These are phyloP conservation scores for Secale cereale DNA, from an alignment of 176 grass and related monocot genomes.

Conservation along the genomic window DNA sequence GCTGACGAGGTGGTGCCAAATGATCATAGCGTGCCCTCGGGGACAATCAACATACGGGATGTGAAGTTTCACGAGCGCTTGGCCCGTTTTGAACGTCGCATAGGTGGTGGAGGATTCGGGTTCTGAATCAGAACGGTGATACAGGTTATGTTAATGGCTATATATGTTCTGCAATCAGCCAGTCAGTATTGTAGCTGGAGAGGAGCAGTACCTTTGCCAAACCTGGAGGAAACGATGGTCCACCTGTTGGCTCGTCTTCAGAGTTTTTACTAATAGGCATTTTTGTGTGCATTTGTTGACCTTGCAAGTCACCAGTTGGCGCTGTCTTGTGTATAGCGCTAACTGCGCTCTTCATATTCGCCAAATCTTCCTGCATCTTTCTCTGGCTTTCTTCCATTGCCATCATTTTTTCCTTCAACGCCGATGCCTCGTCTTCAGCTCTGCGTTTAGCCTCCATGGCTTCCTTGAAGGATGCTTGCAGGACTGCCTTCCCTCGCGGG, in stretches of 20 bases:
- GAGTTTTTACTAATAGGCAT: neutral
- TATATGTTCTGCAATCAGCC: neutral
- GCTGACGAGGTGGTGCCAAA: neutral
- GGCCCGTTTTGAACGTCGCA: neutral
- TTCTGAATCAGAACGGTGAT: neutral
- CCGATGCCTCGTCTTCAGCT: constrained; percentile 42
- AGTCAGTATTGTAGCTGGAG: neutral
- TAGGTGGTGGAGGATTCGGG: neutral
- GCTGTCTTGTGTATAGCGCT: constrained; percentile 1
- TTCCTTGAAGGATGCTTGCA: constrained; percentile 32
- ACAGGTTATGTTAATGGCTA: neutral
- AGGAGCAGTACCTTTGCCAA: neutral
- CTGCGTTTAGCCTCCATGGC: constrained; percentile 47
- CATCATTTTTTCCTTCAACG: constrained; percentile 49
- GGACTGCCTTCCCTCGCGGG: neutral
- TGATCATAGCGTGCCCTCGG: neutral
- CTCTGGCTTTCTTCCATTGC: constrained; percentile 48
- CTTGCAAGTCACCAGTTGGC: neutral
- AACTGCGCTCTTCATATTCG: constrained; percentile 18
- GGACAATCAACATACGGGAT: neutral
- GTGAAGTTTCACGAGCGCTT: neutral
- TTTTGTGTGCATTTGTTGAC: neutral
- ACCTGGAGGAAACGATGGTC: constrained; percentile 1
- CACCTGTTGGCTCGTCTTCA: neutral
- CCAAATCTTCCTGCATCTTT: constrained; percentile 43